Evolutionary conservation across 108 stramenopile genomes (phyloP).

Genomic region (Fragilariopsis cylindrus): DNA sequence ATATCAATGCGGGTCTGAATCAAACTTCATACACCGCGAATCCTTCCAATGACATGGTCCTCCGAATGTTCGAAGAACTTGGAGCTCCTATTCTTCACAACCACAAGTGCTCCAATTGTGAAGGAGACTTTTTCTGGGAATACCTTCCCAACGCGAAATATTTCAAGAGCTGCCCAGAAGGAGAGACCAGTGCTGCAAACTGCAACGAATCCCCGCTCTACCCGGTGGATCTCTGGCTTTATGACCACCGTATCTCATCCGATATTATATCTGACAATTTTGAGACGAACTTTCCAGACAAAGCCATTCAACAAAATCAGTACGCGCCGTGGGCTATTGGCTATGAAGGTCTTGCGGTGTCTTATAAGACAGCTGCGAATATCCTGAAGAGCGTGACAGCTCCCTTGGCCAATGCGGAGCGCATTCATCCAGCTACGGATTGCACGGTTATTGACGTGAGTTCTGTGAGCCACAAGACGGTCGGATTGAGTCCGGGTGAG

Average conservation of each 20-base stretch:
- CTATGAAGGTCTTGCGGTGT: neutral
- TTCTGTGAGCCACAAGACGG: slow-evolving; percentile 1
- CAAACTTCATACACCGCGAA: slow-evolving; percentile 10
- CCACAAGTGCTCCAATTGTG: neutral
- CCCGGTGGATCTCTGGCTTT: slow-evolving; percentile 31
- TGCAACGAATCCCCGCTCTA: slow-evolving; percentile 15
- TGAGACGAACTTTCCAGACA: slow-evolving; percentile 6
- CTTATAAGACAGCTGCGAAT: neutral
- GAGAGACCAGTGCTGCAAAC: neutral
- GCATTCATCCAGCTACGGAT: slow-evolving; percentile 17
- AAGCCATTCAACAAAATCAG: slow-evolving; percentile 5
- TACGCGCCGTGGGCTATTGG: slow-evolving; percentile 6
- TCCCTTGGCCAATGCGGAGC: slow-evolving; percentile 2
- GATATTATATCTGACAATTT: slow-evolving; percentile 2
- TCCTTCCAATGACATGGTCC: slow-evolving; percentile 28
- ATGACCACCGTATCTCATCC: slow-evolving; percentile 20
- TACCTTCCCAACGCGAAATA: slow-evolving; percentile 3
- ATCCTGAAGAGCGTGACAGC: slow-evolving; percentile 10
- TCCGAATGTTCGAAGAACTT: slow-evolving; percentile 34
- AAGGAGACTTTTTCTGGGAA: slow-evolving; percentile 24
- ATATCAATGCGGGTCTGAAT: neutral
- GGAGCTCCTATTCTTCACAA: slow-evolving; percentile 22
- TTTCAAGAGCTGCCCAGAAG: slow-evolving; percentile 11
- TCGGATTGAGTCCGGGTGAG: slow-evolving; percentile 1
- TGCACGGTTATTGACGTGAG: slow-evolving; percentile 10